Conservation (phyloP, 208 protist species). For the Acanthamoeba sp. region DNA sequence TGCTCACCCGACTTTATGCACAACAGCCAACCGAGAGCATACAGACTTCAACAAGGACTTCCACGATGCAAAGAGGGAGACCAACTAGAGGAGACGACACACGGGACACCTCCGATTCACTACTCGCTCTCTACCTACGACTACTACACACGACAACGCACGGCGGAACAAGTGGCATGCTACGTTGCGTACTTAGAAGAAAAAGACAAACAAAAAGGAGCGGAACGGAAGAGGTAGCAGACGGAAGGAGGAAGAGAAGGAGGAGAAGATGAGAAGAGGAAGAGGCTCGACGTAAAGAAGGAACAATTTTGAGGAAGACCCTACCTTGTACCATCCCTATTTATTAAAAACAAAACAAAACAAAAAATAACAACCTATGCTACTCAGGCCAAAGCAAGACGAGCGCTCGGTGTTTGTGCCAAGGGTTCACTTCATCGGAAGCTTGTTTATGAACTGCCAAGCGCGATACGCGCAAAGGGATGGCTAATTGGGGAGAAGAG, state of each 20-base stretch:
- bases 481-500: background rate
- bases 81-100: background rate
- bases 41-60: constrained; percentile 60
- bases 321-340: constrained; percentile 1
- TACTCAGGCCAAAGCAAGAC: no score
- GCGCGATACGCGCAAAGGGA: no score
- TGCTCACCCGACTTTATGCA: background rate
- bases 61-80: constrained; percentile 62
- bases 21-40: constrained; percentile 74
- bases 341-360: background rate
- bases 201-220: no score
- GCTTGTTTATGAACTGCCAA: no score
- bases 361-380: background rate
- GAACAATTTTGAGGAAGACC: background rate
- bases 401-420: no score
- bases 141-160: no score
- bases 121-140: no score
- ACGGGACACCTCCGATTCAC: no score
- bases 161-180: no score
- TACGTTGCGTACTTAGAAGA: no score
- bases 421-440: no score
- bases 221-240: background rate
- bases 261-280: no score
- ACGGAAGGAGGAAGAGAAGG: background rate
- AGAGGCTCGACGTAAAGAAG: background rate